phyloP scores from a whole-genome alignment of 2,329 filamentous ascomycete species.

The Fusarium brachygibbosum region DNA sequence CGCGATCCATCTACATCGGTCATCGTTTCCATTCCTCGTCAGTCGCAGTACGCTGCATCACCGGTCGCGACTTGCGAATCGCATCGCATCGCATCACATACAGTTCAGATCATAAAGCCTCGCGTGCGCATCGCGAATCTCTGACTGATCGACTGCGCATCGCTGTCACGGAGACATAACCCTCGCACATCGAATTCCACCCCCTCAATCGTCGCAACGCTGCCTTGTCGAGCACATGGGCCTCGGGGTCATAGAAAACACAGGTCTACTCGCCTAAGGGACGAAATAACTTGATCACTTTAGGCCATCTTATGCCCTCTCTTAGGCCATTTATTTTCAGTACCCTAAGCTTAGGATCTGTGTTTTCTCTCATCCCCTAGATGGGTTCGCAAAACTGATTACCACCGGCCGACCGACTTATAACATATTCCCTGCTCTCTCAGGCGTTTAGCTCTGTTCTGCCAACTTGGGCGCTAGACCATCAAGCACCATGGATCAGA shows the following conservation, averaged over 20 bases:
- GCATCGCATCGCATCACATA: conserved; percentile 34
- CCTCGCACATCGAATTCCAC: conserved; percentile 33
- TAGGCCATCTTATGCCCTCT: no score
- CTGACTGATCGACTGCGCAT: conserved; percentile 43
- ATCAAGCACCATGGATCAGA: conserved; percentile 58
- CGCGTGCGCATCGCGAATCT: conserved; percentile 48
- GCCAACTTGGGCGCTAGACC: conserved; percentile 33
- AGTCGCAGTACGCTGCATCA: conserved; percentile 41
- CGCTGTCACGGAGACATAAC: conserved; percentile 16
- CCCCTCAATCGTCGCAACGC: conserved; percentile 40
- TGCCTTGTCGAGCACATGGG: conserved; percentile 47
- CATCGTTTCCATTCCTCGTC: conserved; percentile 19
- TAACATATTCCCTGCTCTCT: conserved; percentile 35
- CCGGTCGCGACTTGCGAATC: conserved; percentile 43
- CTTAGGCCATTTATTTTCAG: no score
- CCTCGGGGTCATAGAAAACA: no score
- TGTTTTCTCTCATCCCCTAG: no score
- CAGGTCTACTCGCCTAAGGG: no score
- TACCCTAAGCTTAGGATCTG: no score
- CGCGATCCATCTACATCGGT: conserved; percentile 33
- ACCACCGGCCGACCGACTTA: conserved; percentile 40
- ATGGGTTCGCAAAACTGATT: conserved; percentile 45
- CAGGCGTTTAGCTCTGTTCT: conserved; percentile 26
- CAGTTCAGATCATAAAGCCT: conserved; percentile 35
- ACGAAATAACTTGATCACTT: no score